phyloP scores from a whole-genome alignment of 805 yeast species.

The Kazachstania bromeliacearum region DNA sequence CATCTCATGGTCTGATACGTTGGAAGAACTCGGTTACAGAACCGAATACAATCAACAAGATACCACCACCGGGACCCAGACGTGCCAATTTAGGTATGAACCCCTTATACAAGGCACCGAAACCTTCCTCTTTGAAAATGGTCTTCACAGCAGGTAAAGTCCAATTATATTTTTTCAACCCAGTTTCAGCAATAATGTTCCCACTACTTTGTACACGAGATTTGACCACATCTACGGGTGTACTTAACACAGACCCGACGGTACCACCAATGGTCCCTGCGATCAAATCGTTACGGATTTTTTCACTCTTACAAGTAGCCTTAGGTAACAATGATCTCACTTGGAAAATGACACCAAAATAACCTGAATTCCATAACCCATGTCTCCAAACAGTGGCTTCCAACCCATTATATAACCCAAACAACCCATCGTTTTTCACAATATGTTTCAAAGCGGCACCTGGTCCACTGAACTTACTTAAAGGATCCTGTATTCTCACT shows the following conservation, averaged over 20 bases:
- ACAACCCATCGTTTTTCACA: slow-evolving; percentile 62
- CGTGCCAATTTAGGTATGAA: slow-evolving; percentile 94
- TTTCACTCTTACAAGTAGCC: slow-evolving; percentile 59
- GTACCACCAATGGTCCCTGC: slow-evolving; percentile 97
- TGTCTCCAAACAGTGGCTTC: slow-evolving; percentile 98
- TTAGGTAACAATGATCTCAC: slow-evolving; percentile 70
- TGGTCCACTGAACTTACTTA: slow-evolving; percentile 58
- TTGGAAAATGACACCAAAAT: slow-evolving; percentile 91
- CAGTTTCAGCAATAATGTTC: slow-evolving; percentile 36
- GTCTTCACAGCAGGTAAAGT: slow-evolving; percentile 67
- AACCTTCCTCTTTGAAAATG: slow-evolving; percentile 81
- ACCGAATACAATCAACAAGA: slow-evolving; percentile 91
- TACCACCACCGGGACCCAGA: slow-evolving; percentile 99
- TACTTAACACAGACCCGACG: slow-evolving; percentile 86
- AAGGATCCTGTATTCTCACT: slow-evolving; percentile 85
- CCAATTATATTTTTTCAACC: slow-evolving; percentile 85
- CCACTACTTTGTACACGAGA: slow-evolving; percentile 73
- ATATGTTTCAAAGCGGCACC: slow-evolving; percentile 70
- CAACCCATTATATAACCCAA: slow-evolving; percentile 86
- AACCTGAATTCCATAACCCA: slow-evolving; percentile 94
- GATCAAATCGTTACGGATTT: slow-evolving; percentile 76
- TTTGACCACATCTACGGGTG: slow-evolving; percentile 96
- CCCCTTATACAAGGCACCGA: slow-evolving; percentile 86
- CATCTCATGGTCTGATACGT: too few species aligned
- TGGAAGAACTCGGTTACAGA: slow-evolving; percentile 91